Conservation (phyloP, 2,329 filamentous ascomycete species). For the Rhinocladiella similis region DNA sequence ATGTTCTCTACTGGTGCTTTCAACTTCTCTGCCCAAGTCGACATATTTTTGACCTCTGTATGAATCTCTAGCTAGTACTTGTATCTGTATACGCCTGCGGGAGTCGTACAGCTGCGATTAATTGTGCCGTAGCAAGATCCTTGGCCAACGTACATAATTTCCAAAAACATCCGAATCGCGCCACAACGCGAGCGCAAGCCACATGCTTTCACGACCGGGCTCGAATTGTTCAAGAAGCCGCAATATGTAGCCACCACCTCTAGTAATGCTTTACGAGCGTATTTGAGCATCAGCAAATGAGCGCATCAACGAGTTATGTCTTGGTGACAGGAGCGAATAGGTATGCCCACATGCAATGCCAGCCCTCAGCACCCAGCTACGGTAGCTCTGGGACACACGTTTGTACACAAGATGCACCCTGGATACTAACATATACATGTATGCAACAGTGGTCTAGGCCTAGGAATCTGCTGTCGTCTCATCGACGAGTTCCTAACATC, state of each 20-base stretch:
- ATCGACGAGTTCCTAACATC: slow-evolving; percentile 79
- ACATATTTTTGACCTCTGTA: no score
- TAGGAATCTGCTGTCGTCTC: slow-evolving; percentile 77
- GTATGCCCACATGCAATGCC: slow-evolving; percentile 49
- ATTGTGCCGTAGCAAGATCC: no score
- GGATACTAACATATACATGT: not conserved
- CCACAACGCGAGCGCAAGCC: not conserved
- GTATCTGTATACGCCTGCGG: no score
- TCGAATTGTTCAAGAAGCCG: not conserved
- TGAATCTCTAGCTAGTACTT: no score
- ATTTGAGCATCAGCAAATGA: no score
- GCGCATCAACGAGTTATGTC: slow-evolving; percentile 41
- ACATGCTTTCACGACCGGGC: no score
- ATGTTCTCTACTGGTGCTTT: no score
- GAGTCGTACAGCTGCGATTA: no score
- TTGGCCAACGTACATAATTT: not conserved
- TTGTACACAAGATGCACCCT: not conserved
- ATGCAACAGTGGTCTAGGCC: slow-evolving; percentile 74
- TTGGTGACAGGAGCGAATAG: slow-evolving; percentile 86
- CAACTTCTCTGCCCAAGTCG: no score
- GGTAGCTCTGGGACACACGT: no score
- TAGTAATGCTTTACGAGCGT: not conserved
- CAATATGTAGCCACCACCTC: not conserved
- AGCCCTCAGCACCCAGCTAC: no score
- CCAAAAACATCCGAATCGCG: not conserved